Evolutionary conservation across 2,329 filamentous ascomycete genomes (phyloP).

Genomic region (Diaporthe vaccinii): DNA sequence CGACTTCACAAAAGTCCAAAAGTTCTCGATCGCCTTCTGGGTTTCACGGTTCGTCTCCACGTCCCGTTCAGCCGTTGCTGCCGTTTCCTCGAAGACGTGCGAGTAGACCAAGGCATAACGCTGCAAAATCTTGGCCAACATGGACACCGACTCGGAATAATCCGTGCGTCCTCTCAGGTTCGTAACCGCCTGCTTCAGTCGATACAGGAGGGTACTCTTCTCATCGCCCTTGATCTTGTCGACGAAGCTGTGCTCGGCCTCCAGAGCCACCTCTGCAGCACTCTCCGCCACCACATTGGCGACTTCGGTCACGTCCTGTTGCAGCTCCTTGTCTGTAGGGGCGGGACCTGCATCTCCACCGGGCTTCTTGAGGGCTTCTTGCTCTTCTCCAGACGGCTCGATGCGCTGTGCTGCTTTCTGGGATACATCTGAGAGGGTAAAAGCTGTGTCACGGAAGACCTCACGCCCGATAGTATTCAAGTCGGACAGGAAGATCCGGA

Average conservation of each 20-base stretch:
- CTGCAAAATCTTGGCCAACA: conserved; percentile 79
- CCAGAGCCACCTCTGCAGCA: conserved; percentile 64
- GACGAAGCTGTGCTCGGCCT: conserved; percentile 77
- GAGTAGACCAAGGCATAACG: conserved; percentile 85
- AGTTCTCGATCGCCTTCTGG: conserved; percentile 81
- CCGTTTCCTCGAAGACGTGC: conserved; percentile 76
- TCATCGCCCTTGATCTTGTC: conserved; percentile 82
- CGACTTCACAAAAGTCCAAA: conserved; percentile 84
- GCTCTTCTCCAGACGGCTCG: conserved; percentile 75
- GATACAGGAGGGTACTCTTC: conserved; percentile 78
- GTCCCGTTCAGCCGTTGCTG: conserved; percentile 77
- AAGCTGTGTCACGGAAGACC: conserved; percentile 88
- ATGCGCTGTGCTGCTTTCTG: conserved; percentile 80
- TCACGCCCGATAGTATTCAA: conserved; percentile 83
- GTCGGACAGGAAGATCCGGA: conserved; percentile 87
- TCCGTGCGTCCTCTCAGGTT: conserved; percentile 83
- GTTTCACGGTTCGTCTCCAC: conserved; percentile 80
- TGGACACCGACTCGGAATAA: conserved; percentile 89
- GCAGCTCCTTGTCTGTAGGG: conserved; percentile 75
- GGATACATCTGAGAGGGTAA: conserved; percentile 82
- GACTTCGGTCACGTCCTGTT: conserved; percentile 68
- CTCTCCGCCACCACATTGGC: conserved; percentile 67
- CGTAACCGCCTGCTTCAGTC: conserved; percentile 81
- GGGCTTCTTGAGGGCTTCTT: conserved; percentile 65
- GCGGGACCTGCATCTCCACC: conserved; percentile 61